A percentile compares a stretch with the other conserved stretches of the same genome.
Evolutionary conservation across 371 early-diverging fungal species (phyloP).

Genomic region (Mucor circinelloides): DNA sequence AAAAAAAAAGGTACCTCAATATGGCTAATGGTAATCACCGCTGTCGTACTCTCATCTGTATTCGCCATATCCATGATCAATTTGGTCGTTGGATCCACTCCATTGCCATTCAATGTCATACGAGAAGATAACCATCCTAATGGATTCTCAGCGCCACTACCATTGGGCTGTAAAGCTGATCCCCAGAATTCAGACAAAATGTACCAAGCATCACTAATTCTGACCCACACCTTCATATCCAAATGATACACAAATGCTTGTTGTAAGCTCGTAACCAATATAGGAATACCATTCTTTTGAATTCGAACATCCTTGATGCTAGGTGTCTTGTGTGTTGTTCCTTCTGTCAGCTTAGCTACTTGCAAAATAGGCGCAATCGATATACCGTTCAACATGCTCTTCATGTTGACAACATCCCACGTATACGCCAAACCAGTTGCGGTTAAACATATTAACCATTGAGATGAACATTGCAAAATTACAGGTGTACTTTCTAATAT

Average conservation of each 20-base stretch:
- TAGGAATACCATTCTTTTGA: conserved; percentile 67
- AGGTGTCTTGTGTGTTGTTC: conserved; percentile 35
- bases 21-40: conserved; percentile 37
- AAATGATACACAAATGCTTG: conserved; percentile 76
- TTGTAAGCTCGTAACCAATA: conserved; percentile 71
- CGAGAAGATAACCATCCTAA: conserved; percentile 40
- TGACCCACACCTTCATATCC: conserved; percentile 73
- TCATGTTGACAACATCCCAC: conserved; percentile 66
- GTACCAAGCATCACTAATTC: conserved; percentile 69
- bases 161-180: not conserved
- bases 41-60: conserved; percentile 21
- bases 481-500: conserved; percentile 69
- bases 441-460: conserved; percentile 69
- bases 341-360: conserved; percentile 39
- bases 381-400: conserved; percentile 48
- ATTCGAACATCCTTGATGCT: conserved; percentile 65
- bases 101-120: conserved; percentile 4
- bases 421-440: conserved; percentile 64
- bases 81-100: conserved; percentile 33
- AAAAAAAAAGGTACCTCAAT: conserved; percentile 26
- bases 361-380: conserved; percentile 65
- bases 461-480: conserved; percentile 55
- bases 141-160: conserved; percentile 20
- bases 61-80: conserved; percentile 26
- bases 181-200: conserved; percentile 62